These are phyloP conservation scores for Neonectria ditissima DNA, from an alignment of 2,329 filamentous ascomycete species.

Conservation along the genomic window DNA sequence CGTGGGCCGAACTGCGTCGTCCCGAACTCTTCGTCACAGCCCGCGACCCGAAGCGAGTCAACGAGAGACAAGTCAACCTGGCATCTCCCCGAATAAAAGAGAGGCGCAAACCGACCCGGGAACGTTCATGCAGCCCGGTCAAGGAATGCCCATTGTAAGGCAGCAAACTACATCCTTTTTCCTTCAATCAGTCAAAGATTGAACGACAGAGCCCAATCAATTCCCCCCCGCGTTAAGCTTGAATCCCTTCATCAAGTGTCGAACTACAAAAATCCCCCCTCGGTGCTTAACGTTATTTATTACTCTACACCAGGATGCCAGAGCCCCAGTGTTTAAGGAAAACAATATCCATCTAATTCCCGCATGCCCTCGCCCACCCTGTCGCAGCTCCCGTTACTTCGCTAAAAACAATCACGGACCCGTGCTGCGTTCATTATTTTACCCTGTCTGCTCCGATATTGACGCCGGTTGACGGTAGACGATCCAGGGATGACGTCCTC, in stretches of 20 bases:
- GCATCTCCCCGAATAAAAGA: background rate
- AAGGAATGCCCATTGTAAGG: background rate
- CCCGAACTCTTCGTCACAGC: constrained; percentile 13
- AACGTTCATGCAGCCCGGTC: background rate
- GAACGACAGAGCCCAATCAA: background rate
- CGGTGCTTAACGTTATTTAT: background rate
- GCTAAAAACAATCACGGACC: background rate
- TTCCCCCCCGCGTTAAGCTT: background rate
- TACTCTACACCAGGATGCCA: background rate
- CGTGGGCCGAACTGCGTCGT: constrained; percentile 17
- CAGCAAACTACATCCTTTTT: too few species aligned
- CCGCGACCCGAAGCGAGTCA: background rate
- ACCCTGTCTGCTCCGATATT: background rate
- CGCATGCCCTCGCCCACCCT: constrained; percentile 14
- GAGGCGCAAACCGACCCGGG: background rate
- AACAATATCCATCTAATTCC: constrained; percentile 26
- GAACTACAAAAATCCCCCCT: constrained; percentile 10
- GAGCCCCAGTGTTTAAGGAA: constrained; percentile 11
- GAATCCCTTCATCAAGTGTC: background rate
- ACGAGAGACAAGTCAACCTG: background rate
- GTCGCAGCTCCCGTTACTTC: background rate
- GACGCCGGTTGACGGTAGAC: background rate
- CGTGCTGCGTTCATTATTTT: background rate
- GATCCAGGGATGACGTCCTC: background rate
- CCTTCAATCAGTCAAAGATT: background rate